Evolutionary conservation across 805 yeast genomes (phyloP).

Genomic region (Nadsonia fulvescens): DNA sequence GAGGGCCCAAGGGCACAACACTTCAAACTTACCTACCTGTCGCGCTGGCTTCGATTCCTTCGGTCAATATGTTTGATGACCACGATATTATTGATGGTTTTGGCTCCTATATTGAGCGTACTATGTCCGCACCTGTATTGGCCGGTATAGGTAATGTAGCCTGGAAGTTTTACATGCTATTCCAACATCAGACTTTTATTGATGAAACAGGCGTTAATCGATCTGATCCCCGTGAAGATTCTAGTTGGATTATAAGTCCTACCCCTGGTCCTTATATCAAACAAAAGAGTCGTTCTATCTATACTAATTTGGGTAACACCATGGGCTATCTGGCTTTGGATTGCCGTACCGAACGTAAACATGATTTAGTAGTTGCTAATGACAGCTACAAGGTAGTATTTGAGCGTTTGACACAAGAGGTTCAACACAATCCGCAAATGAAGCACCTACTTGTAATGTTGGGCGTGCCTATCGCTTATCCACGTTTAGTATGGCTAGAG

Average conservation of each 20-base stretch:
- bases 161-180: conserved; percentile 70
- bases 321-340: conserved; percentile 67
- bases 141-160: conserved; percentile 60
- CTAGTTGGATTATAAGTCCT: conserved; percentile 45
- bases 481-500: conserved; percentile 85
- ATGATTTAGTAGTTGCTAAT: conserved; percentile 33
- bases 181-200: conserved; percentile 65
- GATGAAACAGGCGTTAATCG: conserved; percentile 20
- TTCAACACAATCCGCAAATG: conserved; percentile 30
- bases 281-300: conserved; percentile 48
- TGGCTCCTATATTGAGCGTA: conserved; percentile 66
- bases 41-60: conserved; percentile 71
- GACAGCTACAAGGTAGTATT: conserved; percentile 47
- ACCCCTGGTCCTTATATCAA: conserved; percentile 50
- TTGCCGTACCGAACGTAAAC: conserved; percentile 79
- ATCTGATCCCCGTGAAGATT: conserved; percentile 19
- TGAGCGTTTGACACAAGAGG: conserved; percentile 37
- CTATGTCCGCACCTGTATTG: conserved; percentile 60
- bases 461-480: conserved; percentile 92
- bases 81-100: conserved; percentile 95
- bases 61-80: conserved; percentile 77
- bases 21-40: conserved; percentile 50
- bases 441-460: conserved; percentile 68
- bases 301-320: conserved; percentile 55
- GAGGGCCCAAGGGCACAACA: conserved; percentile 47